phyloP scores from a whole-genome alignment of 306 rosid genomes.

The Aeschynomene evenia region DNA sequence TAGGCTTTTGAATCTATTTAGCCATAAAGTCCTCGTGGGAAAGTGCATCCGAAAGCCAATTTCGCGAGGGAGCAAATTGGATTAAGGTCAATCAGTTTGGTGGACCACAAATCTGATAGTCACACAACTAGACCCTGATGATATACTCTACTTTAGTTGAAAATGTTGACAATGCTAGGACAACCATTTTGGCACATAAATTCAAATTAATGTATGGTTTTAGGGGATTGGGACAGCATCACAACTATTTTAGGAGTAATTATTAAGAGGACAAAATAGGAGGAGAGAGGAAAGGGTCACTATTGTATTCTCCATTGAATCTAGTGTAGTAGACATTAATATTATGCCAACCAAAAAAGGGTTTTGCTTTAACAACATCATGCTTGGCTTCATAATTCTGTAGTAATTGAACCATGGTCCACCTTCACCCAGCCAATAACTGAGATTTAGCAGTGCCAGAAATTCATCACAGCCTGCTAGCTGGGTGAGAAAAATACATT shows the following conservation, averaged over 20 bases:
- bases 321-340: slow-evolving; percentile 3
- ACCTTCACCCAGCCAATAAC: slow-evolving; percentile 7
- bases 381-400: slow-evolving; percentile 24
- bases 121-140: background rate
- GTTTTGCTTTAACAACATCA: slow-evolving; percentile 26
- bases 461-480: slow-evolving; percentile 26
- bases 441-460: background rate
- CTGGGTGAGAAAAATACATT: slow-evolving; percentile 25
- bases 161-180: slow-evolving; percentile 35
- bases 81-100: slow-evolving; percentile 44
- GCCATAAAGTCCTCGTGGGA: slow-evolving; percentile 33
- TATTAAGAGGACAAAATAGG: background rate
- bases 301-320: slow-evolving; percentile 15
- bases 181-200: background rate
- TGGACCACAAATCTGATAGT: slow-evolving; percentile 48
- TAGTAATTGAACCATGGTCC: slow-evolving; percentile 36
- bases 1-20: slow-evolving; percentile 37
- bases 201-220: slow-evolving; percentile 33
- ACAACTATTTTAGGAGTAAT: slow-evolving; percentile 1
- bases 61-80: slow-evolving; percentile 35
- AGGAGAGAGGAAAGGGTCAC: background rate
- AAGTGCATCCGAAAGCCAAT: slow-evolving; percentile 45
- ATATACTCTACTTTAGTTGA: slow-evolving; percentile 32
- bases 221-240: slow-evolving; percentile 3
- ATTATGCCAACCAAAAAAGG: slow-evolving; percentile 35